A percentile compares a stretch with the other conserved stretches of the same genome.
phyloP scores from a whole-genome alignment of 306 rosid species.

The Rubus parviflorus region DNA sequence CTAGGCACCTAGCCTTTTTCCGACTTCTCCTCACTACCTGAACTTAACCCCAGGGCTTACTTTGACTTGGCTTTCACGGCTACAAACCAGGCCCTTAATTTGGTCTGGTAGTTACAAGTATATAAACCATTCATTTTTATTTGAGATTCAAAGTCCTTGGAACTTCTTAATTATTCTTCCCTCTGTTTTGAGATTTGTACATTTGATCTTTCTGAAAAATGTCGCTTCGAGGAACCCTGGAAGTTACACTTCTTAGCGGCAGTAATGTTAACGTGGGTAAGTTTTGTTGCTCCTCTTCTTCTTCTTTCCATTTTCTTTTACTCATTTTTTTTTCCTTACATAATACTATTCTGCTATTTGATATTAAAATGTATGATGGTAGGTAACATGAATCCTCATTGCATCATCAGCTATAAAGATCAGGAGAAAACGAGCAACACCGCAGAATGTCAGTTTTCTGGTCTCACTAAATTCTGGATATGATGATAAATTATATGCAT shows the following conservation, averaged over 20 bases:
- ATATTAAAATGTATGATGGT: background rate
- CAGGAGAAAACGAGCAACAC: background rate
- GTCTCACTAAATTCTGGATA: too few relatives aligned
- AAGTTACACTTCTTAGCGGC: background rate
- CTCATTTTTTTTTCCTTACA: too few relatives aligned
- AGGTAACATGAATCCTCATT: slow-evolving; percentile 2
- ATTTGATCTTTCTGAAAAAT: background rate
- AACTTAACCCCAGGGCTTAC: background rate
- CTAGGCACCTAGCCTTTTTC: background rate
- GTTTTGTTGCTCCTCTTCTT: background rate
- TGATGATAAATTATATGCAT: too few relatives aligned
- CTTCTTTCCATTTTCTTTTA: background rate
- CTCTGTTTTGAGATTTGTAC: too few relatives aligned
- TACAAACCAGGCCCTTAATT: background rate
- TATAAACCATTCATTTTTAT: background rate
- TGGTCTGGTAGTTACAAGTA: background rate
- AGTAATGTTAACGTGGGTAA: background rate
- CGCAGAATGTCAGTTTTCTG: background rate
- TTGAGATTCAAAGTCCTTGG: background rate
- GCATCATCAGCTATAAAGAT: slow-evolving; percentile 3
- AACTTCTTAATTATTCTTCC: background rate
- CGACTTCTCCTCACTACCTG: background rate
- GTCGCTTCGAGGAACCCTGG: slow-evolving; percentile 15
- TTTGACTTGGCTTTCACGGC: slow-evolving; percentile 12
- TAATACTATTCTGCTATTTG: too few relatives aligned